Conservation (phyloP, 495 filamentous ascomycete species). For the Aspergillus leporis region DNA sequence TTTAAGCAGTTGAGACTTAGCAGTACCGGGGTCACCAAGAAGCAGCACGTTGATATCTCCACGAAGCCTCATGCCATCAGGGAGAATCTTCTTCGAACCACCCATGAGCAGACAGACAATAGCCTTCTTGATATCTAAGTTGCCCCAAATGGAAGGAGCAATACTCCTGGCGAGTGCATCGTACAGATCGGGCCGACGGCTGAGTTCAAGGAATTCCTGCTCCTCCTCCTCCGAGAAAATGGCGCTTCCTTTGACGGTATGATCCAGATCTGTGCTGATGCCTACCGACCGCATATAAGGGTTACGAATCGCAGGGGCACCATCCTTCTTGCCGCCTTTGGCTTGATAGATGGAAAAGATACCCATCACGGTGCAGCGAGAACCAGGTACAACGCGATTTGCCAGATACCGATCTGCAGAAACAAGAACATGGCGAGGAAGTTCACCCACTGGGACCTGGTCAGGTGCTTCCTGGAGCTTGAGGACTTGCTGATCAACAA, state of each 20-base stretch:
- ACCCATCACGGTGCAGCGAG: constrained; percentile 91
- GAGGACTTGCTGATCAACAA: constrained; percentile 97
- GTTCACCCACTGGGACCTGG: constrained; percentile 94
- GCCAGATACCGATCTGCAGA: constrained; percentile 94
- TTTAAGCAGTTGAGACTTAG: constrained; percentile 95
- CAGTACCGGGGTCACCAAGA: constrained; percentile 96
- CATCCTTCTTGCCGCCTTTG: constrained; percentile 81
- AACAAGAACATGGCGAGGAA: constrained; percentile 91
- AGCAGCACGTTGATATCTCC: constrained; percentile 98
- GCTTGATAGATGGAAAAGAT: constrained; percentile 97
- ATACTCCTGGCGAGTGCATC: constrained; percentile 88
- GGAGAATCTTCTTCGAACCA: constrained; percentile 97
- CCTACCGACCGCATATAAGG: constrained; percentile 95
- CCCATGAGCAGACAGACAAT: constrained; percentile 94
- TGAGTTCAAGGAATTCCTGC: constrained; percentile 94
- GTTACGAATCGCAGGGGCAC: constrained; percentile 90
- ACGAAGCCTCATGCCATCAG: constrained; percentile 97
- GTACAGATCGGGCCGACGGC: constrained; percentile 87
- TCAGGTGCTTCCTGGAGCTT: constrained; percentile 99
- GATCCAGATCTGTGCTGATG: constrained; percentile 85
- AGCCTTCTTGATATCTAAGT: constrained; percentile 96
- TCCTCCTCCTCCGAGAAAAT: constrained; percentile 95
- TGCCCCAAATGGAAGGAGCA: constrained; percentile 97
- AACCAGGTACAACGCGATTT: constrained; percentile 94
- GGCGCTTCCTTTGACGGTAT: constrained; percentile 81